Evolutionary conservation across 2,329 filamentous ascomycete genomes (phyloP).

Genomic region (Dactylellina leptospora): DNA sequence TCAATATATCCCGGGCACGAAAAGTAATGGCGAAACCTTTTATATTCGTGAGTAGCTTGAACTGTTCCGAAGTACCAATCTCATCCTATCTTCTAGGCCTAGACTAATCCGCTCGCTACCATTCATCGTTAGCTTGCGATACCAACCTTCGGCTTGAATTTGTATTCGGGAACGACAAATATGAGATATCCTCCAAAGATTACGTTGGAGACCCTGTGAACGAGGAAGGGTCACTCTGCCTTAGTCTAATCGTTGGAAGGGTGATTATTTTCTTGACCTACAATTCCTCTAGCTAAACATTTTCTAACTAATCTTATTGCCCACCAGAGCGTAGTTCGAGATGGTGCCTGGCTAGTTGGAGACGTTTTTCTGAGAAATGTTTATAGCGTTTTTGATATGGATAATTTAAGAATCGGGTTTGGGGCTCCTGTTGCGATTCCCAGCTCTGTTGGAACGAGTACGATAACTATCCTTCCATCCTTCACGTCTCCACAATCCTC

Average conservation of each 20-base stretch:
- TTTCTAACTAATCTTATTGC: background rate
- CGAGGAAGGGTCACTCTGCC: conserved; percentile 60
- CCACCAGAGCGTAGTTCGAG: conserved; percentile 33
- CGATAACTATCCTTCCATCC: conserved; percentile 3
- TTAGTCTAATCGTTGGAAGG: conserved; percentile 55
- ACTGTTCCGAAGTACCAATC: too few species aligned
- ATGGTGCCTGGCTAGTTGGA: conserved; percentile 75
- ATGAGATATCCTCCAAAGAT: conserved; percentile 74
- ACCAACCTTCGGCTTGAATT: conserved; percentile 70
- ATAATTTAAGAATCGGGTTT: conserved; percentile 70
- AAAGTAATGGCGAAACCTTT: conserved; percentile 70
- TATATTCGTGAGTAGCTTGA: conserved; percentile 57
- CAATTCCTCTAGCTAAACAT: background rate
- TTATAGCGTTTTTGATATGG: conserved; percentile 83
- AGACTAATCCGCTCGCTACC: background rate
- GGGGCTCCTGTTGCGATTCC: conserved; percentile 19
- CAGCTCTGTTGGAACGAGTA: conserved; percentile 23
- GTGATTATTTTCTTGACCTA: conserved; percentile 16
- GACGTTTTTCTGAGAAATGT: conserved; percentile 91
- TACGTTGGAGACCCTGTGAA: conserved; percentile 67
- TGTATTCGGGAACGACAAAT: conserved; percentile 73
- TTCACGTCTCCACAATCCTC: background rate
- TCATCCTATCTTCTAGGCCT: too few species aligned
- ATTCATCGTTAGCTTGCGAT: conserved; percentile 72
- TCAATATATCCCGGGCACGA: conserved; percentile 71